phyloP scores from a whole-genome alignment of 176 grass and related monocot genomes.

The Ampelocalamus luodianensis region DNA sequence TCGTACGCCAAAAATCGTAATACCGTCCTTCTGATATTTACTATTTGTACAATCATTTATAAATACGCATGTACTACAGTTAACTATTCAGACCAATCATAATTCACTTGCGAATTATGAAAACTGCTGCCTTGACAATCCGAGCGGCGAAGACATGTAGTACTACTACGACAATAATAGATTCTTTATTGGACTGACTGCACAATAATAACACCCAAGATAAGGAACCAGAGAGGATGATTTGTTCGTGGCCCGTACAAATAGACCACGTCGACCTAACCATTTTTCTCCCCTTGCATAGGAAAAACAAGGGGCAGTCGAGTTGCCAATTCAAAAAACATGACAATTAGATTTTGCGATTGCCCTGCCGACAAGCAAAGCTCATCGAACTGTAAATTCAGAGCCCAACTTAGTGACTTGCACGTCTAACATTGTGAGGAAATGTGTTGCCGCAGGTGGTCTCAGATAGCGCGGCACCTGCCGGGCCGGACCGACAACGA shows the following conservation, averaged over 20 bases:
- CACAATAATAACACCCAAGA: background rate
- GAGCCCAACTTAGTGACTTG: background rate
- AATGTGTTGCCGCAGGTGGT: constrained; percentile 64
- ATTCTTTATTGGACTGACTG: constrained; percentile 7
- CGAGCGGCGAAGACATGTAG: background rate
- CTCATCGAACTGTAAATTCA: background rate
- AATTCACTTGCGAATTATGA: constrained; percentile 17
- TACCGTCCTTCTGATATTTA: background rate
- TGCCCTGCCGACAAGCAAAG: background rate
- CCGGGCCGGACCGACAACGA: constrained; percentile 95
- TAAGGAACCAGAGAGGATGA: background rate
- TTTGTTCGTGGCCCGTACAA: background rate
- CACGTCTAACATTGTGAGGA: constrained; percentile 6
- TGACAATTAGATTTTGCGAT: background rate
- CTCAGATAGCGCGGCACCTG: constrained; percentile 84
- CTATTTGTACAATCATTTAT: constrained; percentile 21
- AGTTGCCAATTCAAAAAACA: background rate
- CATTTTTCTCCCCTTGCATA: background rate
- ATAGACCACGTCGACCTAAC: background rate
- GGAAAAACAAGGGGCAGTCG: background rate
- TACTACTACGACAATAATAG: background rate
- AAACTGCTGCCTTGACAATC: constrained; percentile 26
- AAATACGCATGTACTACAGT: constrained; percentile 40
- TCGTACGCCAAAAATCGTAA: background rate
- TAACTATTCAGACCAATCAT: constrained; percentile 30